Evolutionary conservation across 768 basidiomycete species (phyloP).

Genomic region (Gymnopilus dilepis): DNA sequence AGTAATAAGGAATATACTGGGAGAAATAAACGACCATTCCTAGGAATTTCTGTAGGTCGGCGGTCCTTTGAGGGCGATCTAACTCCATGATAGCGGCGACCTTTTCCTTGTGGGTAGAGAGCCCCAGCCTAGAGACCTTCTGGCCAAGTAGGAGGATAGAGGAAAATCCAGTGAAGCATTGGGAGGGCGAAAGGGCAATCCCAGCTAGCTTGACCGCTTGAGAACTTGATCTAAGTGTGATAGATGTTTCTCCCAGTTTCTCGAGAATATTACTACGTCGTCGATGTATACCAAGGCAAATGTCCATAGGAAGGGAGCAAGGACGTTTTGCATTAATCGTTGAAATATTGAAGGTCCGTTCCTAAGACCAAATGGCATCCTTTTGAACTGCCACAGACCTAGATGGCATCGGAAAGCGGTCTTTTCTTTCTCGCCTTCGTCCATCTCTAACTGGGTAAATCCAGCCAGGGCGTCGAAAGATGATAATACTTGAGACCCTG

Average conservation of each 20-base stretch:
- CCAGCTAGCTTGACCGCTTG: background rate
- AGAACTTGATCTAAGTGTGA: background rate
- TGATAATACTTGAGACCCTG: background rate
- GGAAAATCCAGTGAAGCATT: background rate
- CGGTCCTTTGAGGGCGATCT: too few relatives aligned
- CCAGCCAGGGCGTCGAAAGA: too few relatives aligned
- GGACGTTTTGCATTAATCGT: background rate
- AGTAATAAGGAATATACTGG: constrained; percentile 41
- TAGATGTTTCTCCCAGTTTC: constrained; percentile 3
- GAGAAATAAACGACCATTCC: constrained; percentile 45
- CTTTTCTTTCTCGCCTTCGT: background rate
- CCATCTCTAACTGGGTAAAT: background rate
- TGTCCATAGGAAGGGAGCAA: background rate
- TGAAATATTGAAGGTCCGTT: background rate
- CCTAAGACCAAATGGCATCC: background rate
- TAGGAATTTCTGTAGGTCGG: constrained; percentile 35
- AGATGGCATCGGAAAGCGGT: background rate
- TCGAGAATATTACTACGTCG: background rate
- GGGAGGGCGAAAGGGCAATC: background rate
- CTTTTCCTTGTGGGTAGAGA: background rate
- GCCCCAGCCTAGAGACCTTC: background rate
- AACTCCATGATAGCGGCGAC: background rate
- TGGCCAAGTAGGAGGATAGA: background rate
- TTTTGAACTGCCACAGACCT: background rate
- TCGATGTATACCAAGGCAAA: constrained; percentile 12